phyloP scores from a whole-genome alignment of 176 grass and related monocot species.

The Echinochloa phyllopogon region DNA sequence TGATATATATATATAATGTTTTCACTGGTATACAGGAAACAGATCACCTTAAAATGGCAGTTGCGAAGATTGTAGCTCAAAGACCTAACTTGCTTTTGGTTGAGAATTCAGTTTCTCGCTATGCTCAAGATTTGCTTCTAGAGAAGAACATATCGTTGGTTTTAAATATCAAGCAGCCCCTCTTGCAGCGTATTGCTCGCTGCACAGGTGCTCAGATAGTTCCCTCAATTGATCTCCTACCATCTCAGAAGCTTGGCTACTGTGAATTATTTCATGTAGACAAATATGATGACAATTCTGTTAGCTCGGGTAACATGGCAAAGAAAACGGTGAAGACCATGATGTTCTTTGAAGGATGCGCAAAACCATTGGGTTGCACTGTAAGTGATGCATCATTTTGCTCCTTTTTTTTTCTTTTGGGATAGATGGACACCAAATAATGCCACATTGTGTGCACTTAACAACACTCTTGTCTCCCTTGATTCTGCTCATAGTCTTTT shows the following conservation, averaged over 20 bases:
- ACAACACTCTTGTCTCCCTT: slow-evolving; percentile 32
- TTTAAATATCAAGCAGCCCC: slow-evolving; percentile 91
- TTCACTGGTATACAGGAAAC: slow-evolving; percentile 69
- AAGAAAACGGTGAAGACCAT: slow-evolving; percentile 85
- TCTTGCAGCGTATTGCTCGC: slow-evolving; percentile 79
- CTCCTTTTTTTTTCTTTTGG: slow-evolving; percentile 20
- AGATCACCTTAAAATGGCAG: slow-evolving; percentile 98
- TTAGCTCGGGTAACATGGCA: slow-evolving; percentile 38
- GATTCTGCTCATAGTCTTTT: slow-evolving; percentile 18
- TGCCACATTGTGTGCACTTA: not conserved
- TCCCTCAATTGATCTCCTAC: slow-evolving; percentile 81
- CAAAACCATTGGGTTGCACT: slow-evolving; percentile 89
- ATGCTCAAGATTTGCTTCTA: slow-evolving; percentile 87
- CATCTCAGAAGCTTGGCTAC: slow-evolving; percentile 77
- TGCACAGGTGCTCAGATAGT: slow-evolving; percentile 93
- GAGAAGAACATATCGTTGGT: slow-evolving; percentile 91
- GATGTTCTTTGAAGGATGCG: slow-evolving; percentile 98
- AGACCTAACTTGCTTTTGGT: slow-evolving; percentile 89
- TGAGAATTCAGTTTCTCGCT: slow-evolving; percentile 90
- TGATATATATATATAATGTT: slow-evolving; percentile 34
- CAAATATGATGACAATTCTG: slow-evolving; percentile 76
- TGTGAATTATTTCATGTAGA: slow-evolving; percentile 95
- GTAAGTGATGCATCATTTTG: slow-evolving; percentile 67
- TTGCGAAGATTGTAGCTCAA: slow-evolving; percentile 93
- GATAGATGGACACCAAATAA: slow-evolving; percentile 35